Conservation (phyloP, 805 yeast genomes). For the Suhomyces canberraensis region DNA sequence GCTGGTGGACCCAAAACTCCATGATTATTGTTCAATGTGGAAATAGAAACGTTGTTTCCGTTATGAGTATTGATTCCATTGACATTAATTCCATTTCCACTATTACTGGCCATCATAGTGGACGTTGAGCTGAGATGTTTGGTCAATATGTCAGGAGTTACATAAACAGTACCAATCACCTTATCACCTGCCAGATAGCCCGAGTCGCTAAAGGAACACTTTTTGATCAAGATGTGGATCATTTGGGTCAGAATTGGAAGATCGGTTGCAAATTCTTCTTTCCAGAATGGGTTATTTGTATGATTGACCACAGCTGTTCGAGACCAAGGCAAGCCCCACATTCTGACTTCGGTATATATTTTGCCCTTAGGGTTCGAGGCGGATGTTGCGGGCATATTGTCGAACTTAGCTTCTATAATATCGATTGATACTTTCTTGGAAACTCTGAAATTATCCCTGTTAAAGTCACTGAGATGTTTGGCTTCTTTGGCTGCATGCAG, state of each 20-base stretch:
- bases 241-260: slow-evolving; percentile 54
- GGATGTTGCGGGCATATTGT: slow-evolving; percentile 12
- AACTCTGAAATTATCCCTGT: slow-evolving; percentile 39
- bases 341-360: slow-evolving; percentile 65
- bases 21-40: slow-evolving; percentile 1
- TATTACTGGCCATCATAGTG: slow-evolving; percentile 28
- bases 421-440: slow-evolving; percentile 54
- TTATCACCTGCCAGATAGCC: slow-evolving; percentile 34
- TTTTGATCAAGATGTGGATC: slow-evolving; percentile 48
- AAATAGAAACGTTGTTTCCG: slow-evolving; percentile 4
- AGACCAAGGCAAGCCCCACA: slow-evolving; percentile 77
- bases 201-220: slow-evolving; percentile 19
- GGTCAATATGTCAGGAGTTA: slow-evolving; percentile 50
- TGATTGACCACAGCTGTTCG: slow-evolving; percentile 64
- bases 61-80: slow-evolving; percentile 13
- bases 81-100: slow-evolving; percentile 21
- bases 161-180: slow-evolving; percentile 51
- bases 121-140: slow-evolving; percentile 29
- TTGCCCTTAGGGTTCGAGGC: slow-evolving; percentile 18
- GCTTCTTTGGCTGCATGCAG: background rate
- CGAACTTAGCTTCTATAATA: slow-evolving; percentile 63
- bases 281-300: slow-evolving; percentile 67
- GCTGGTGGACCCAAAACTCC: background rate
- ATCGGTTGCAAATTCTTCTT: slow-evolving; percentile 68
- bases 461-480: slow-evolving; percentile 13